phyloP scores from a whole-genome alignment of 345 rosid species.

The Salix suchowensis region DNA sequence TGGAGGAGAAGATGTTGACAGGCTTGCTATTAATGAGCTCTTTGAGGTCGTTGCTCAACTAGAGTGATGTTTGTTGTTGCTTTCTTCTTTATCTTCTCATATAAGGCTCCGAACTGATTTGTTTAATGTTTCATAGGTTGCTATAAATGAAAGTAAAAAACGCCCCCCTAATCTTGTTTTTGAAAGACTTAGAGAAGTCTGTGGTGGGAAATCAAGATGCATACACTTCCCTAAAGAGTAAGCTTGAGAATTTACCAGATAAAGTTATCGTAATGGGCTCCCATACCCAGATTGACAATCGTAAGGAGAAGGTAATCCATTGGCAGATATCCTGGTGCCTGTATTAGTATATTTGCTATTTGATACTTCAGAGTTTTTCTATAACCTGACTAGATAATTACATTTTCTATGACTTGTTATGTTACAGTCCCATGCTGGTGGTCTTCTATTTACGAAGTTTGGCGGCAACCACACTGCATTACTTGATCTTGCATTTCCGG shows the following conservation, averaged over 20 bases:
- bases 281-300: slow-evolving; percentile 79
- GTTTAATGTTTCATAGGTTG: slow-evolving; percentile 50
- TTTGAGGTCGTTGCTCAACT: slow-evolving; percentile 58
- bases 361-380: not conserved
- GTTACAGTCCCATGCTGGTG: slow-evolving; percentile 87
- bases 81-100: not conserved
- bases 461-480: slow-evolving; percentile 90
- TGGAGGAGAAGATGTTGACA: slow-evolving; percentile 77
- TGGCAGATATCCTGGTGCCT: not conserved
- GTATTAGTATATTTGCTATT: not conserved
- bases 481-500: slow-evolving; percentile 91
- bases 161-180: slow-evolving; percentile 65
- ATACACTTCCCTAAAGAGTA: slow-evolving; percentile 54
- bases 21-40: slow-evolving; percentile 72
- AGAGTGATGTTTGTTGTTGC: not conserved
- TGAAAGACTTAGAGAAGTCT: slow-evolving; percentile 92
- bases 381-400: not conserved
- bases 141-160: slow-evolving; percentile 60
- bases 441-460: slow-evolving; percentile 88
- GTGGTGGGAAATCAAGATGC: slow-evolving; percentile 71
- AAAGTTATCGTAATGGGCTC: slow-evolving; percentile 86
- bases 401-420: not conserved
- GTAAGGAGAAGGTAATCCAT: slow-evolving; percentile 79
- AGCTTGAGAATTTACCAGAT: slow-evolving; percentile 73
- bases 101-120: slow-evolving; percentile 3